A percentile compares a stretch with the other conserved stretches of the same genome.
phyloP scores from a whole-genome alignment of 2,329 filamentous ascomycete genomes.

The Paracorniculantispora psalliotae region DNA sequence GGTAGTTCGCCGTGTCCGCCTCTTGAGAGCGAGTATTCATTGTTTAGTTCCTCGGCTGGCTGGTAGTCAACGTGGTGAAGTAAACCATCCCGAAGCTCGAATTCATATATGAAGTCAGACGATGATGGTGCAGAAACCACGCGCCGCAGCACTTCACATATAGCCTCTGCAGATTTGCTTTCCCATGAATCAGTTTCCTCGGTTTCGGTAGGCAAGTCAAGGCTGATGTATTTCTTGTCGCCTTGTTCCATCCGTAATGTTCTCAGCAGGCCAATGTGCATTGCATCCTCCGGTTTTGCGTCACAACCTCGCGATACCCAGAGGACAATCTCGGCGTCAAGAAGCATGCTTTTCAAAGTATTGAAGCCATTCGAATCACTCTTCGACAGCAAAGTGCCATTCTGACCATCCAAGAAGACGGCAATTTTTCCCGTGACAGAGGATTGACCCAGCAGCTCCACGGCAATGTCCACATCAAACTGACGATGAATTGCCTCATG shows the following conservation, averaged over 20 bases:
- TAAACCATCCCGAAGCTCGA: background rate
- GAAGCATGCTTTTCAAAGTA: background rate
- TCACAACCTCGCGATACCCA: slow-evolving; percentile 23
- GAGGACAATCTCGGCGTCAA: background rate
- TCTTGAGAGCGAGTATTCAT: background rate
- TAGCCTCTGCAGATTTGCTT: background rate
- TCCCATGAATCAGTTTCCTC: background rate
- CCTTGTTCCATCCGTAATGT: slow-evolving; percentile 15
- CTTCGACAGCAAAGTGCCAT: background rate
- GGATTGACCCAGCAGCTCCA: background rate
- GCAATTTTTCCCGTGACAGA: background rate
- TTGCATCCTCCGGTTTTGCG: slow-evolving; percentile 22
- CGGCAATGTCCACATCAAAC: background rate
- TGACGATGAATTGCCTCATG: too few relatives aligned
- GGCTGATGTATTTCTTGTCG: slow-evolving; percentile 14
- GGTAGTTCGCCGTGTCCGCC: background rate
- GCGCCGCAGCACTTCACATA: background rate
- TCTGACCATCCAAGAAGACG: background rate
- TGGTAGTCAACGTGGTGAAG: background rate
- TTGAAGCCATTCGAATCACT: slow-evolving; percentile 11
- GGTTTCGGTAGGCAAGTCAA: slow-evolving; percentile 7
- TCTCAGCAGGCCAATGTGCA: slow-evolving; percentile 14
- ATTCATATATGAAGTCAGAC: background rate
- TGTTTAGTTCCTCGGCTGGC: background rate
- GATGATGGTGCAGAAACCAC: background rate